Evolutionary conservation across 1,284 basidiomycete species (phyloP), one percentile per base, ranked within the genome.

Genomic region (Pterulicium gracile): DNA sequence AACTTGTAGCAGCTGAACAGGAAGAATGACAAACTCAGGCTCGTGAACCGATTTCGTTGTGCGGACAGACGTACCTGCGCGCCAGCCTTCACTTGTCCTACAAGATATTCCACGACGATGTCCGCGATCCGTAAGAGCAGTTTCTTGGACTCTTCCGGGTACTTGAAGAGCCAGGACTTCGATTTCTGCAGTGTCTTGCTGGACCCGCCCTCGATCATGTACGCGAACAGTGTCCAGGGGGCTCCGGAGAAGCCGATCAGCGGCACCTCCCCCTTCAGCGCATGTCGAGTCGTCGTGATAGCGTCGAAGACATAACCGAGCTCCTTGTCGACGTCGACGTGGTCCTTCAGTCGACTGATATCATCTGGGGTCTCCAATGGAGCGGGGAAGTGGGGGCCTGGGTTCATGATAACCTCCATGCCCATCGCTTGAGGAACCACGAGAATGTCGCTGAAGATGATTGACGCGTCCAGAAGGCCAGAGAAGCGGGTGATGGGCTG

Each of bases 391-490:
- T 75, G 68, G 1, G 93, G 93, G 0, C 87, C 92, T 1, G 90
- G 90, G 56, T 87, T 87, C 93, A 97, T 97, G 56, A 87, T 69
- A 1, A 97, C 90, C 56, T 86, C 84, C 80, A 97, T 85, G 21
- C 93, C 93, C 77, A 97, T 79, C 15, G 93, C 93, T 62, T 97
- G 92, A 0, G 93, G 94, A 47, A 98, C 73, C 62, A 98, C 93
- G 54, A 98, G 83, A 64, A 97, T 94, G 63, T 96, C 93, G 57
- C 82, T 88, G 70, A 98, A 98, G 64, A 97, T 96, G 67, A 97
- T 97, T 44, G 89, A 77, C 13, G 92, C 93, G 65, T 97, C 94
- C 55, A 97, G 66, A 24, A 90, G 73, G 43, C 81, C 88, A 4
- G 78, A 62, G 65, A 88, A 97, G 42, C 91, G 79, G 51, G 82